Evolutionary conservation across 441 rosid species (phyloP), one percentile per base, ranked within the genome.

Genomic region (Pelargonium cotyledonis): DNA sequence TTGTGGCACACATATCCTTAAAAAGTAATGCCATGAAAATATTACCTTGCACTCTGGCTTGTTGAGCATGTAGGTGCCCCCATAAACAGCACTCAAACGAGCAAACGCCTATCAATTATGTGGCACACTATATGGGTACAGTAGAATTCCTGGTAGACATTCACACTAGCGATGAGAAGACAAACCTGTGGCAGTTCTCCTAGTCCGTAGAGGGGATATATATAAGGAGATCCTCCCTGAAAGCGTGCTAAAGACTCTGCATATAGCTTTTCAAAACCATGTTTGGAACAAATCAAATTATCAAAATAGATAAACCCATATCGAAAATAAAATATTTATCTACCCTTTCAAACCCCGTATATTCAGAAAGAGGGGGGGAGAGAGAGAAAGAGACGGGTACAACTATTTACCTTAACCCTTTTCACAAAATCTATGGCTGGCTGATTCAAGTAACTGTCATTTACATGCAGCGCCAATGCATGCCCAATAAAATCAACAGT

Each of bases 51-150:
- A 88, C 65, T 85, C 85, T 43, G 90, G 86, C 74, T 86, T 88
- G 84, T 83, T 86, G 18, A 88, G 90, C 93, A 88, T 88, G 85
- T 88, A 86, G 51, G 93, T 88, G 60, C 93, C 90, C 61, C 93
- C 93, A 18, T 88, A 88, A 55, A 88, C 92, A 9, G 90, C 92
- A 70, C 92, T 88, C 61, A 85, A 76, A 53, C 92, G 90, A 2
- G 93, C 93, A 71, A 88, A 88, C 49, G 88, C 90, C 93, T 86
- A 70, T 46, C 63, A 70, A 35, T 49, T 67, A 66, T 40, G 53
- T 57, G 21, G 9, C 21, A 6, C 62, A 18, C 9, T 57, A 16
- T 18, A 57, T 1, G 26, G 9, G 26, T 6, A 57, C 23, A 15
- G 12, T 57, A 18, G 8, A 57, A 4, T 18, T 57, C 62, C 21